Conservation (phyloP, 371 early-diverging fungal species). For the Mucor saturninus region DNA sequence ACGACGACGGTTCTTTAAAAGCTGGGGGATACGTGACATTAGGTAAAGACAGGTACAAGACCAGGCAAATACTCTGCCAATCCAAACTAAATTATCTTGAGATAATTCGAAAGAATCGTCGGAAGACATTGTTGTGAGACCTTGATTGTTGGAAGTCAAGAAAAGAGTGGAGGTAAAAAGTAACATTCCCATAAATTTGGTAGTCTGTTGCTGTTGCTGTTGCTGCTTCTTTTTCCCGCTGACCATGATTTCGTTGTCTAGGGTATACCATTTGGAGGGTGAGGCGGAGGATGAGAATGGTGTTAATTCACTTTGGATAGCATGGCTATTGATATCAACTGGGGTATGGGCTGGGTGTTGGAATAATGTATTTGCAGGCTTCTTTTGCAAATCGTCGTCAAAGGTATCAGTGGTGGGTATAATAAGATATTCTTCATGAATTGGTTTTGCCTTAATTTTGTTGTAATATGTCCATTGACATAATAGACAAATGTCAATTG, state of each 20-base stretch:
- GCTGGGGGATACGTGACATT: constrained; percentile 71
- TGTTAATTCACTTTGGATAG: constrained; percentile 31
- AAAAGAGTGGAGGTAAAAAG: constrained; percentile 9
- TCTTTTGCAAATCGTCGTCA: constrained; percentile 5
- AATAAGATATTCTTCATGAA: constrained; percentile 26
- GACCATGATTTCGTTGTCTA: constrained; percentile 11
- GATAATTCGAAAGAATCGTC: background rate
- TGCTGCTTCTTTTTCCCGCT: constrained; percentile 2
- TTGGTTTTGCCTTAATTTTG: constrained; percentile 11
- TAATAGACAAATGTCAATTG: constrained; percentile 44
- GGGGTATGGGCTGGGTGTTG: constrained; percentile 49
- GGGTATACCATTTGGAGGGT: constrained; percentile 54
- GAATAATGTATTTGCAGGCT: constrained; percentile 23
- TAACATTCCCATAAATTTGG: constrained; percentile 19
- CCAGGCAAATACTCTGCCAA: constrained; percentile 71
- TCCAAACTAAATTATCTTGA: constrained; percentile 17
- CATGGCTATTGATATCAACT: constrained; percentile 26
- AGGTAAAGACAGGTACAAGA: constrained; percentile 67
- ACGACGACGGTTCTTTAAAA: constrained; percentile 61
- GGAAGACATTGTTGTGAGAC: background rate
- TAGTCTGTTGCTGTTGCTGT: background rate
- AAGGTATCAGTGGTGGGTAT: constrained; percentile 21
- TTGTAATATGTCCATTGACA: constrained; percentile 49
- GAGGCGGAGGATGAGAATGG: constrained; percentile 53
- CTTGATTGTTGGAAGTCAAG: background rate